Evolutionary conservation across 1,284 basidiomycete genomes (phyloP).

Genomic region (Takashimella koratensis): DNA sequence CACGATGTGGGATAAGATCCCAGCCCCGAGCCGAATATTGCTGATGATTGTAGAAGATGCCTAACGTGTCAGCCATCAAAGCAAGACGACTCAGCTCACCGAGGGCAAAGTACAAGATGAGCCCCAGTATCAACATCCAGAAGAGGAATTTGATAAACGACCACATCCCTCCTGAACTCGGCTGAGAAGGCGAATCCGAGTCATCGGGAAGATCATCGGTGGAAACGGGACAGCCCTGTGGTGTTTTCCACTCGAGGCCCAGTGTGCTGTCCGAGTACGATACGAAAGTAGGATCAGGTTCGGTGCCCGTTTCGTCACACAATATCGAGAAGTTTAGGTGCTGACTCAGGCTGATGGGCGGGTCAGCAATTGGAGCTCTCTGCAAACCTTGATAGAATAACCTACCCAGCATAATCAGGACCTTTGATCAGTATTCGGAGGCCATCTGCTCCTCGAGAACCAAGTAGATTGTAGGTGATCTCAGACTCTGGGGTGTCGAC

Average conservation of each 20-base stretch:
- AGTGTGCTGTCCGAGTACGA: conserved; percentile 37
- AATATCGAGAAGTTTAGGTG: conserved; percentile 36
- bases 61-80: conserved; percentile 16
- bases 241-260: conserved; percentile 39
- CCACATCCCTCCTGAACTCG: conserved; percentile 23
- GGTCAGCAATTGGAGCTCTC: neutral
- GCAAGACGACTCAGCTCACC: conserved; percentile 24
- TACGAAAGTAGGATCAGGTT: conserved; percentile 30
- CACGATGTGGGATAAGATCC: conserved; percentile 49
- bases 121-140: conserved; percentile 34
- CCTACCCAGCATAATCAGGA: neutral
- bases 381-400: too few relatives aligned
- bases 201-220: conserved; percentile 4
- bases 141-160: conserved; percentile 41
- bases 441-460: neutral
- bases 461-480: neutral
- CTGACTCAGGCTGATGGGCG: conserved; percentile 24
- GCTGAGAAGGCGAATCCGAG: neutral
- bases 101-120: conserved; percentile 43
- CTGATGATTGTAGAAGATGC: conserved; percentile 50
- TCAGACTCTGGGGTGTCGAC: conserved; percentile 8
- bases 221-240: conserved; percentile 40
- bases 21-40: conserved; percentile 48
- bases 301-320: conserved; percentile 24
- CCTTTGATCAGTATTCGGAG: neutral